Percentiles rank a stretch among this genome's conserved stretches.
Evolutionary conservation across 2,329 filamentous ascomycete species (phyloP).

Genomic region (Aspergillus pseudonomiae): DNA sequence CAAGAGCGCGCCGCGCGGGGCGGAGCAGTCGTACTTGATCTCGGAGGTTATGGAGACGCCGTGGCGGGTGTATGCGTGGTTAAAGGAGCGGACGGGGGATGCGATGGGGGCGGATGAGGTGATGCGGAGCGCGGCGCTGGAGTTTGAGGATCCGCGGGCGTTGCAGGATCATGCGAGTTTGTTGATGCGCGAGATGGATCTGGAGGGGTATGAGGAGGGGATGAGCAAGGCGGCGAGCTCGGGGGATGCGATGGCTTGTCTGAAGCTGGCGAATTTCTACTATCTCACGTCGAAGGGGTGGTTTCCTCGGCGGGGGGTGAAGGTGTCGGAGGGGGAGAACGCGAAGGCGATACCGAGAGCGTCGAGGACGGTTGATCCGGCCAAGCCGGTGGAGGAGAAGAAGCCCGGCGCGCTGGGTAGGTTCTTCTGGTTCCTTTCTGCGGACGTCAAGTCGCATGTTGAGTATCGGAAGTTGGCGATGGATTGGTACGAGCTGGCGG

Average conservation of each 20-base stretch:
- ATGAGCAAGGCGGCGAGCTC: conserved; percentile 38
- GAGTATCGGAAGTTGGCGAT: conserved; percentile 33
- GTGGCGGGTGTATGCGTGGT: conserved; percentile 31
- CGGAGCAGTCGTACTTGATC: neutral
- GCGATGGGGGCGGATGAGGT: conserved; percentile 22
- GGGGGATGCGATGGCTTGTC: conserved; percentile 32
- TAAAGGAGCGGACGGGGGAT: conserved; percentile 23
- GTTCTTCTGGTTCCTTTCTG: conserved; percentile 18
- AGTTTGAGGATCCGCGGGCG: conserved; percentile 35
- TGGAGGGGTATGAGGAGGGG: conserved; percentile 37
- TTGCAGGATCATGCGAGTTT: conserved; percentile 30
- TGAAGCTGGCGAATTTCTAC: conserved; percentile 42
- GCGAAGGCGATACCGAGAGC: neutral
- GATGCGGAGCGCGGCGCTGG: conserved; percentile 28
- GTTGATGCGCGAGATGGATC: conserved; percentile 27
- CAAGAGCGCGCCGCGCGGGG: neutral
- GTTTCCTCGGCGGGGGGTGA: conserved; percentile 26
- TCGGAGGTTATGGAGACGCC: conserved; percentile 19
- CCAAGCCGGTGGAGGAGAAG: neutral
- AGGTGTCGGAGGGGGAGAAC: neutral
- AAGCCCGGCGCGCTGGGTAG: neutral
- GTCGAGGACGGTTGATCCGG: neutral
- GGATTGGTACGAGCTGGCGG: conserved; percentile 40
- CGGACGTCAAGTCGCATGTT: conserved; percentile 19
- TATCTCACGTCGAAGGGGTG: conserved; percentile 33